These are phyloP conservation scores for Thraustochytrium sp. DNA, from an alignment of 352 stramenopile genomes.

Conservation along the genomic window DNA sequence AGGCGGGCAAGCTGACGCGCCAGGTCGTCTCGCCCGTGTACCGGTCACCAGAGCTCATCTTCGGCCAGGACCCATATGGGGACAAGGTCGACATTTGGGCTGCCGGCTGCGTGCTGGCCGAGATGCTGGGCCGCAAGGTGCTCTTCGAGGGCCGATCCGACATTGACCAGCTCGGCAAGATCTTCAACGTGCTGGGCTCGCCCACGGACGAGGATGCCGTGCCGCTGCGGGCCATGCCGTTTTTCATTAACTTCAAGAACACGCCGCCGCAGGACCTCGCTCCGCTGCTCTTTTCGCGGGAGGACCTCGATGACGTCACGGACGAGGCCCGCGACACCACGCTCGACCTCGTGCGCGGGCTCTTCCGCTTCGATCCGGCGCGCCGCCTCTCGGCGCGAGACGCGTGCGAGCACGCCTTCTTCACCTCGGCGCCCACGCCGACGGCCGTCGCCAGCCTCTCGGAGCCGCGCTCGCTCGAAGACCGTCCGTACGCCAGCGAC, in stretches of 20 bases:
- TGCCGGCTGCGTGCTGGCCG: neutral
- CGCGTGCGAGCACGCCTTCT: neutral
- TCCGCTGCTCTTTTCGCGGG: neutral
- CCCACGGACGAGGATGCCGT: neutral
- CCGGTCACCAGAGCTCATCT: constrained; percentile 75
- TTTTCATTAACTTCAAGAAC: neutral
- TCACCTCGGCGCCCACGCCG: neutral
- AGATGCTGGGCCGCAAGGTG: neutral
- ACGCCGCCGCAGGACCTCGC: neutral
- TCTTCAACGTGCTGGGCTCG: neutral
- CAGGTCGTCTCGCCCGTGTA: constrained; percentile 86
- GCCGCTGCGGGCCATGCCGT: neutral
- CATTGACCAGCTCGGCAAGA: constrained; percentile 10
- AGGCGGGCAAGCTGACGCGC: constrained; percentile 54
- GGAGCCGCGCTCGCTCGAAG: neutral
- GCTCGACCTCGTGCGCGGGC: neutral
- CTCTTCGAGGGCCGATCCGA: constrained; percentile 7
- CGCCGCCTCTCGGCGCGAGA: neutral
- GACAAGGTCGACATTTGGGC: neutral
- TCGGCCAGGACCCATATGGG: neutral
- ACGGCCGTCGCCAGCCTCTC: neutral
- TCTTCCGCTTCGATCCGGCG: neutral
- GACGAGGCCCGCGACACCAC: neutral
- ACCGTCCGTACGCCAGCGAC: too few species aligned
- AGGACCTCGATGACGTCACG: neutral